A percentile compares a stretch with the other conserved stretches of the same genome.
These are phyloP conservation scores for Cladorrhinum samala DNA, from an alignment of 495 filamentous ascomycete genomes.

Conservation along the genomic window DNA sequence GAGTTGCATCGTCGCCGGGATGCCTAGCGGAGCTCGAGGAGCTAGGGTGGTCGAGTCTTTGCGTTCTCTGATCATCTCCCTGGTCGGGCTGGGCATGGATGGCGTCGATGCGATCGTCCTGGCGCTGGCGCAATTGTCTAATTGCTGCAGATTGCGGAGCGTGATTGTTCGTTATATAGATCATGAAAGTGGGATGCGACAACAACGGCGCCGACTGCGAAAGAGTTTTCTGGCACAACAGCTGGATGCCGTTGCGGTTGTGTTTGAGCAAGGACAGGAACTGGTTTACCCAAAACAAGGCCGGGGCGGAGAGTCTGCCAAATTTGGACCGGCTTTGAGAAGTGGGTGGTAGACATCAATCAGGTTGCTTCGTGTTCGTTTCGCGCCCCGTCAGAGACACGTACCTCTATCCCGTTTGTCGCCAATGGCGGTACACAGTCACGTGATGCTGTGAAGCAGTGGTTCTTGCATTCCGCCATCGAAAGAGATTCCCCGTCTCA, in stretches of 20 bases:
- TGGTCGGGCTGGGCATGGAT: slow-evolving; percentile 36
- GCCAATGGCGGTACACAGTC: too few relatives aligned
- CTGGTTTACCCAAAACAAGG: neutral
- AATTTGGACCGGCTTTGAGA: neutral
- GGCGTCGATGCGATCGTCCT: too few relatives aligned
- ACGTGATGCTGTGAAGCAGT: too few relatives aligned
- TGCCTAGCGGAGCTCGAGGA: slow-evolving; percentile 9
- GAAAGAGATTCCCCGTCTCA: too few relatives aligned
- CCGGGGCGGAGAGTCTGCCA: slow-evolving; percentile 1
- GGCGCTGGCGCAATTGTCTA: neutral
- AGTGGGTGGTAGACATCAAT: neutral
- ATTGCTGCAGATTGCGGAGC: slow-evolving; percentile 17
- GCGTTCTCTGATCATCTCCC: slow-evolving; percentile 27
- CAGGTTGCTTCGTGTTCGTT: slow-evolving; percentile 20
- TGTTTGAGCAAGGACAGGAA: neutral
- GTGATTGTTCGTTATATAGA: slow-evolving; percentile 11
- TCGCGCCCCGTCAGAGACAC: slow-evolving; percentile 13
- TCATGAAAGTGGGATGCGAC: neutral
- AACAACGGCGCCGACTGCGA: neutral
- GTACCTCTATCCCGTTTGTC: neutral
- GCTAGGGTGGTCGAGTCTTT: slow-evolving; percentile 10
- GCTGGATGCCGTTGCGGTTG: neutral
- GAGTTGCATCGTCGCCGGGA: slow-evolving; percentile 20
- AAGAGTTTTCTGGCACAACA: neutral
- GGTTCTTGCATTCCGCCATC: too few relatives aligned